Evolutionary conservation across 768 basidiomycete species (phyloP).

Genomic region (Candolleomyces efflorescens): DNA sequence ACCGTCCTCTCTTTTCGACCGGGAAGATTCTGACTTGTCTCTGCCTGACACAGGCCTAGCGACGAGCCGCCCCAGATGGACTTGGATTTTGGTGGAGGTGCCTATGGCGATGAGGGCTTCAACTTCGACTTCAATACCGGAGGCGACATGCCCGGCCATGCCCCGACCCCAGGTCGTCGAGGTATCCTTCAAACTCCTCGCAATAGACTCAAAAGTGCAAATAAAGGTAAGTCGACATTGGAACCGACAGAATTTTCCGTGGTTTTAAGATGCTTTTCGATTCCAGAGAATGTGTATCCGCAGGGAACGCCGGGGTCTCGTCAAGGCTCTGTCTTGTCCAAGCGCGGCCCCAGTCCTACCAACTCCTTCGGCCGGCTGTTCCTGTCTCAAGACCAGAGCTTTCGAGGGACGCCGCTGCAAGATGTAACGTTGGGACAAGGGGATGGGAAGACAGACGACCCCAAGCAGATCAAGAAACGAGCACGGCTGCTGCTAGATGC

Average conservation of each 20-base stretch:
- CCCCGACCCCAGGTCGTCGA: neutral
- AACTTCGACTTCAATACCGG: conserved; percentile 12
- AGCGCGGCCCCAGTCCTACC: conserved; percentile 16
- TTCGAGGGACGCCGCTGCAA: conserved; percentile 7
- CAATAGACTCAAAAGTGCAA: neutral
- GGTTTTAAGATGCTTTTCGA: neutral
- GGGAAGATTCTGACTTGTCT: neutral
- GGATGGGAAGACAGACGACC: conserved; percentile 21
- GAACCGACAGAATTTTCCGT: too few relatives aligned
- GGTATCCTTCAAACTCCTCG: neutral
- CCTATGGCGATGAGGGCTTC: conserved; percentile 2
- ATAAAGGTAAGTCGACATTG: neutral
- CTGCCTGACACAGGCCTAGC: conserved; percentile 11
- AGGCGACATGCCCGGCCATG: neutral
- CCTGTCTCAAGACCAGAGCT: conserved; percentile 33
- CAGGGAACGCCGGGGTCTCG: neutral
- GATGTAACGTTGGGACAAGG: conserved; percentile 24
- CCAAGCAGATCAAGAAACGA: conserved; percentile 35
- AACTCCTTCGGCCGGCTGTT: conserved; percentile 36
- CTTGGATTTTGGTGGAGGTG: conserved; percentile 18
- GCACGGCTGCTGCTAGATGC: conserved; percentile 63
- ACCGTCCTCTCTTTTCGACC: neutral
- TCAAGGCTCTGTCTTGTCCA: neutral
- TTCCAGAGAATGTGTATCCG: neutral
- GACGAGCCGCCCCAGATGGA: conserved; percentile 18